Evolutionary conservation across 2,329 filamentous ascomycete genomes (phyloP).

Genomic region (Huntiella omanensis): DNA sequence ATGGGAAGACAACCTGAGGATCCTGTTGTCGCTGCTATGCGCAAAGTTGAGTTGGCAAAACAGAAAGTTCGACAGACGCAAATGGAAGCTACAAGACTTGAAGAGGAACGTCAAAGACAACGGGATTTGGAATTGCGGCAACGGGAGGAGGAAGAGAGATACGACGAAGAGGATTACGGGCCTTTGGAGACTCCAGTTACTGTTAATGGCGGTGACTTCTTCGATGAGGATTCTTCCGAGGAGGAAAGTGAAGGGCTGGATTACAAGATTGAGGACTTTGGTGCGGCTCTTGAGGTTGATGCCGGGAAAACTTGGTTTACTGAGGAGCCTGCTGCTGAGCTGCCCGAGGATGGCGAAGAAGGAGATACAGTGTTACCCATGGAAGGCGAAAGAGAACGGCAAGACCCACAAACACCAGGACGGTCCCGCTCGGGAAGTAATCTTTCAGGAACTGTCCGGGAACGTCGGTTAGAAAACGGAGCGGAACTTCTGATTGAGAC

Average conservation of each 20-base stretch:
- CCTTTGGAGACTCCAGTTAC: conserved; percentile 3
- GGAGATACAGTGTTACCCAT: too few relatives aligned
- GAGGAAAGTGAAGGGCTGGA: conserved; percentile 64
- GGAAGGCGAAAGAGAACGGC: conserved; percentile 19
- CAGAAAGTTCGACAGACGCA: conserved; percentile 58
- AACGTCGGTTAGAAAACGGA: conserved; percentile 59
- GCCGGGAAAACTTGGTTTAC: neutral
- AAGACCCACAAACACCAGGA: conserved; percentile 19
- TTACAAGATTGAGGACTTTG: conserved; percentile 67
- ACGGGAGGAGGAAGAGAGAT: conserved; percentile 7
- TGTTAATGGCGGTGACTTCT: conserved; percentile 20
- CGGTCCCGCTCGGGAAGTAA: conserved; percentile 5
- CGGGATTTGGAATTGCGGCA: conserved; percentile 17
- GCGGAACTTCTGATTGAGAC: conserved; percentile 77
- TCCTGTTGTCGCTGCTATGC: conserved; percentile 25
- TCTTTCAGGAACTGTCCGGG: conserved; percentile 39
- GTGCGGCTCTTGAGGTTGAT: conserved; percentile 29
- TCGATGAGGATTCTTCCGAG: conserved; percentile 44
- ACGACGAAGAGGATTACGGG: neutral
- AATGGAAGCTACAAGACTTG: conserved; percentile 36
- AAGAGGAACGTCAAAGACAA: conserved; percentile 27
- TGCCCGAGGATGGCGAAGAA: neutral
- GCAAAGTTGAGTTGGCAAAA: conserved; percentile 56
- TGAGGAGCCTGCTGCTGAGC: neutral
- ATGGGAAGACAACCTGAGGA: conserved; percentile 20